These are phyloP conservation scores for Crataegus laevigata DNA, from an alignment of 306 rosid species.

Conservation along the genomic window DNA sequence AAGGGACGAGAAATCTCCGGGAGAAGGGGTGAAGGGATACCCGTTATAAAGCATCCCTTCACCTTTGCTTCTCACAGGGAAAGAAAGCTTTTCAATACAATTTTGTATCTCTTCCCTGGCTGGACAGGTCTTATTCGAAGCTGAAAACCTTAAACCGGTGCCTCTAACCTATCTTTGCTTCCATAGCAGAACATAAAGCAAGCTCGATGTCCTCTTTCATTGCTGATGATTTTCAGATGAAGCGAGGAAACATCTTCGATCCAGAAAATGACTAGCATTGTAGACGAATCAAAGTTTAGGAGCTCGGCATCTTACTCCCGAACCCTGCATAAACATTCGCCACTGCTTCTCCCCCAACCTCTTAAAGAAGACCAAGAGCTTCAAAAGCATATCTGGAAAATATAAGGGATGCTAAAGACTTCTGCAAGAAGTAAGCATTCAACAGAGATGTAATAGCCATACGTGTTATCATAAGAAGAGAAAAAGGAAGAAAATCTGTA, in stretches of 20 bases:
- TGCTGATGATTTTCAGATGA: not conserved
- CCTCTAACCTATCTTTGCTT: not conserved
- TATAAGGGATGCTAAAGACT: too few species aligned
- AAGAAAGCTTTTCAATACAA: too few species aligned
- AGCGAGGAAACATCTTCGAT: not conserved
- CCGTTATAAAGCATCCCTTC: too few species aligned
- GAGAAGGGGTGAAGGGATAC: too few species aligned
- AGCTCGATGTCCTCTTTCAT: not conserved
- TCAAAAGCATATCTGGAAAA: not conserved
- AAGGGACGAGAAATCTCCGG: too few species aligned
- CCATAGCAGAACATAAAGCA: not conserved
- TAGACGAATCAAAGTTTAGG: not conserved
- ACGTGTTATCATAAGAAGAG: not conserved
- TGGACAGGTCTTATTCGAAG: too few species aligned
- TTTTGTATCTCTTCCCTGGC: too few species aligned
- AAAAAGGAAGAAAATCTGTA: not conserved
- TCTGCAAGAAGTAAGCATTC: too few species aligned
- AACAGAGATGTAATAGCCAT: not conserved
- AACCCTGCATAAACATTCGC: not conserved
- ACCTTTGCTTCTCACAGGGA: too few species aligned
- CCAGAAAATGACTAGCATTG: not conserved
- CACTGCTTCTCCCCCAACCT: not conserved
- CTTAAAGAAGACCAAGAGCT: not conserved
- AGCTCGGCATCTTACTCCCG: not conserved
- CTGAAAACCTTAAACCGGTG: not conserved